These are phyloP conservation scores for Candida freyschussii DNA, from an alignment of 1,139 yeast genomes.

Conservation along the genomic window DNA sequence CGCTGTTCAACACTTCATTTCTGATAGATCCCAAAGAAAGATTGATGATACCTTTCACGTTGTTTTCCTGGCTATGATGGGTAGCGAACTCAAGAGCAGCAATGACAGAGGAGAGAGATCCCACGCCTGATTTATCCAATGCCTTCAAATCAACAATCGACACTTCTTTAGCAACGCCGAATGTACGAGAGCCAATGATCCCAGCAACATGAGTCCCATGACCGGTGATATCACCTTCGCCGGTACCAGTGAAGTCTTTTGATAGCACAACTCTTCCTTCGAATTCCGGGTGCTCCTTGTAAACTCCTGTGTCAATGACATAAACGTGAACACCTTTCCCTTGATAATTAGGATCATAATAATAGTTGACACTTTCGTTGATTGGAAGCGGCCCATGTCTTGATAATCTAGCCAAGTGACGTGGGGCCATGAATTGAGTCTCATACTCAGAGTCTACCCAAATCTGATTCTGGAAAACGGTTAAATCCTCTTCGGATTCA, in stretches of 20 bases:
- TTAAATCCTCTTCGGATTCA: conserved; percentile 1
- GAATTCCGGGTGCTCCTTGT: conserved; percentile 51
- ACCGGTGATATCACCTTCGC: conserved; percentile 63
- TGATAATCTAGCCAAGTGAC: conserved; percentile 65
- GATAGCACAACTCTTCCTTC: conserved; percentile 51
- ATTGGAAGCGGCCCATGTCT: conserved; percentile 38
- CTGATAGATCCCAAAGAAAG: conserved; percentile 72
- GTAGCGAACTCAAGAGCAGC: conserved; percentile 70
- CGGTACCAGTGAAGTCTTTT: conserved; percentile 52
- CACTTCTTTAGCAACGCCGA: conserved; percentile 74
- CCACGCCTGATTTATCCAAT: conserved; percentile 58
- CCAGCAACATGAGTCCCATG: conserved; percentile 92
- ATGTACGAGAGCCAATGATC: conserved; percentile 68
- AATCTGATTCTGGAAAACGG: conserved; percentile 2
- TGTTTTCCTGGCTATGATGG: conserved; percentile 38
- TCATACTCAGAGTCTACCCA: conserved; percentile 19
- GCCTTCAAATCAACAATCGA: conserved; percentile 68
- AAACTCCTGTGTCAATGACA: conserved; percentile 65
- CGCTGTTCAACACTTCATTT: conserved; percentile 62
- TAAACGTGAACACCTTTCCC: conserved; percentile 56
- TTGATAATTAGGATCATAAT: conserved; percentile 35
- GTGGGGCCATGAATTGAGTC: conserved; percentile 52
- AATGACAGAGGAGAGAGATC: conserved; percentile 62
- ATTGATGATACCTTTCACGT: conserved; percentile 62
- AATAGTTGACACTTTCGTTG: conserved; percentile 29